Base-by-base conservation (phyloP, 306 rosid genomes). In the Cicer arietinum region DNA sequence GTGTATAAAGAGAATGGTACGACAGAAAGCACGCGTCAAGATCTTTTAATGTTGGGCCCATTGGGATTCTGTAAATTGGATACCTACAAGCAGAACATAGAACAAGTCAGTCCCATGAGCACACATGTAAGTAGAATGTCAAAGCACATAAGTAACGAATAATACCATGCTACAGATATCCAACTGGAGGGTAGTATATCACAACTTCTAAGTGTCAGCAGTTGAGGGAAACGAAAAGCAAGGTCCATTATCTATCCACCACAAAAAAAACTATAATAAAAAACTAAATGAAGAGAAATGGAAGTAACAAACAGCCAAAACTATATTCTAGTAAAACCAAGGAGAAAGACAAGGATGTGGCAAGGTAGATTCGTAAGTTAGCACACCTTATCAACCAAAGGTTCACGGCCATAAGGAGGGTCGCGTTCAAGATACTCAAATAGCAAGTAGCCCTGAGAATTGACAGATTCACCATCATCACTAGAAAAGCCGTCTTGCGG, bases 101-200 rank as follows among this genome's bases (percentile, higher is more conserved):
- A 74, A 72, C 50, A 77, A 10, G 46, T 43, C 71, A 75, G 79
- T 80, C 52, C 59, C 69, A 52, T 47, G 56, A 54, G 35, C 40
- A 62, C 10, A 45, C 10, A 45, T n/a, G 39, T 17, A 70, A 54
- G 69, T 37, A 12, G 8, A 30, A 18, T 73, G 78, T 63, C 42
- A 71, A 69, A 73, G 14, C 16, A 56, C 72, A 81, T 4, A 48
- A 62, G 47, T 80, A 58, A 72, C 79, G 69, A 44, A 82, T 10
- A 51, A 40, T 93, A 93, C 98, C 98, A 93, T 74, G 98, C 97
- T 73, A 93, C 92, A 75, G 96, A 93, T 81, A 93, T 84, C 98
- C 98, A 93, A 79, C 98, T 93, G 46, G 92, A 67, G 48, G 88
- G 11, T 50, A 83, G 81, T 54, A 93, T 69, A 76, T 93, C 98